Evolutionary conservation across 116 monocot species (phyloP), one percentile per base, ranked within the genome.

Genomic region (Cymodocea nodosa): DNA sequence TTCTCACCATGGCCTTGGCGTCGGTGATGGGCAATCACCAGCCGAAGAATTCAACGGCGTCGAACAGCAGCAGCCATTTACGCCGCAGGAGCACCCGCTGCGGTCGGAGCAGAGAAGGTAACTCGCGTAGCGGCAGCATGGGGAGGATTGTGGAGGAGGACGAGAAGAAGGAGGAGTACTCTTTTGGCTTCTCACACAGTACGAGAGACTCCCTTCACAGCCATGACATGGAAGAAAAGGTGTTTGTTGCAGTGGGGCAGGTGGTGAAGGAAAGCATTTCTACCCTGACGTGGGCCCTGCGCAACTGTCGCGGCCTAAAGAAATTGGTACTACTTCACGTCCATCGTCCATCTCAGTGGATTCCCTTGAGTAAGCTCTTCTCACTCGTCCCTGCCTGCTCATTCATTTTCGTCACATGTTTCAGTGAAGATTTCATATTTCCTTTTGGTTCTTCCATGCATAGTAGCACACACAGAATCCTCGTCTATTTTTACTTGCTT

Each of bases 261-360:
- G 78, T 83, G 25, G 52, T 51, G 50, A 76, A 75, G 64, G 72
- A 81, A 50, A 55, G 81, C 54, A 77, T 69, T 39, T 59, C 65
- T 19, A 74, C 71, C n/a, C 61, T 87, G 15, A 37, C 71, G 4
- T 87, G 87, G 87, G 78, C 71, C 48, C 74, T 84, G n/a, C 36
- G 65, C 35, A 76, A 87, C 44, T 61, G 62, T 48, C 71, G 67
- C 3, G 59, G 37, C 52, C 36, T 24, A 23, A 81, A 70, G 67
- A 79, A 65, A 64, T 18, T 87, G 15, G 87, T 87, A 5, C 69
- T 87, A 13, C 62, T 83, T 50, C 84, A 87, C 48, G 71, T 87
- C 56, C 78, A 83, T 19, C 65, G 68, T 51, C 84, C 81, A 2
- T 23, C 75, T 40, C 75, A 65, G 63, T 59, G 40, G 53, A 76